Conservation (phyloP, 2,329 filamentous ascomycete species). For the Trematosphaeria pertusa region DNA sequence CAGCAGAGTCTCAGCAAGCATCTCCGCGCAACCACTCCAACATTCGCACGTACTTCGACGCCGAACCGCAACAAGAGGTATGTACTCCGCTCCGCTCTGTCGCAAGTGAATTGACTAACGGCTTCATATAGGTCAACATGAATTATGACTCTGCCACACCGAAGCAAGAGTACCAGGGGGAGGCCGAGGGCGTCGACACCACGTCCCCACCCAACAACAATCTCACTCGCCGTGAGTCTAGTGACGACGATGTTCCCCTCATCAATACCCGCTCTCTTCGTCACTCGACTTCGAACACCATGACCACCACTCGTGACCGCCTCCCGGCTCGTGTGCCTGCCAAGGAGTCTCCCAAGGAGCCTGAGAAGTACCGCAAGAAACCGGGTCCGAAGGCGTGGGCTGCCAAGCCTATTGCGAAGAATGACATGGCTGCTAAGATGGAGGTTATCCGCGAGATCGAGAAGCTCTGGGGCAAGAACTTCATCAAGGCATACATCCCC, state of each 20-base stretch:
- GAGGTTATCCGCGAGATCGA: conserved; percentile 35
- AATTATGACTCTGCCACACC: too few species aligned
- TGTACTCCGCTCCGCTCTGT: background rate
- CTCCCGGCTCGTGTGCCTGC: conserved; percentile 3
- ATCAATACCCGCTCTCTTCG: conserved; percentile 7
- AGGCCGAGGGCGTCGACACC: too few species aligned
- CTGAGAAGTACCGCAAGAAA: conserved; percentile 20
- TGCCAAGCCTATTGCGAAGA: conserved; percentile 31
- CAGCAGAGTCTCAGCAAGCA: background rate
- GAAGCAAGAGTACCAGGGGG: too few species aligned
- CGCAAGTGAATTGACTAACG: background rate
- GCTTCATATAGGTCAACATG: too few species aligned
- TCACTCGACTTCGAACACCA: background rate
- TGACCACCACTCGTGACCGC: background rate
- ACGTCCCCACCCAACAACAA: too few species aligned
- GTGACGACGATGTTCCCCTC: conserved; percentile 15
- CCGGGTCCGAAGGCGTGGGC: conserved; percentile 22
- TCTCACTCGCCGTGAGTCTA: conserved; percentile 5
- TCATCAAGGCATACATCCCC: conserved; percentile 37
- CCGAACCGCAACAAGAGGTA: background rate
- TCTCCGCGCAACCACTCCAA: background rate
- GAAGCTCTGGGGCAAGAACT: conserved; percentile 34
- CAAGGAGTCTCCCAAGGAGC: conserved; percentile 8
- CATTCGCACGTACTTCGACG: background rate
- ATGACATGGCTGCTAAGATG: conserved; percentile 33